phyloP scores from a whole-genome alignment of 2,329 filamentous ascomycete genomes.

The Lecanoromycetidae sp. region DNA sequence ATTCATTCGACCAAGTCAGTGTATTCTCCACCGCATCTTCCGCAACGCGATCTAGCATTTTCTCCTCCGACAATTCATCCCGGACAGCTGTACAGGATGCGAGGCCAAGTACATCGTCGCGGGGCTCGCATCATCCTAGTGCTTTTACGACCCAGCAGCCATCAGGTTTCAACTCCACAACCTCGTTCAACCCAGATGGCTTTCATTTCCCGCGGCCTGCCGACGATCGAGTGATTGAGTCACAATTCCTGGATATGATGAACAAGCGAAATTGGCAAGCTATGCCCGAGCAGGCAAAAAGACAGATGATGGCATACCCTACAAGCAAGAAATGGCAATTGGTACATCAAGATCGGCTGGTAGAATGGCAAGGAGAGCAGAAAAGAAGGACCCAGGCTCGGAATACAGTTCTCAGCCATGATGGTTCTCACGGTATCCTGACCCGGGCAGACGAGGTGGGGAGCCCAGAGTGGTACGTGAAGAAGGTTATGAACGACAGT shows the following conservation, averaged over 20 bases:
- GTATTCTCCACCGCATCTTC: slow-evolving; percentile 50
- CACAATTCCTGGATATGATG: slow-evolving; percentile 89
- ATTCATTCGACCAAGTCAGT: slow-evolving; percentile 53
- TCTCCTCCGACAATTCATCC: slow-evolving; percentile 42
- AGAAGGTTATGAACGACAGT: slow-evolving; percentile 89
- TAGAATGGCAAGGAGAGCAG: slow-evolving; percentile 88
- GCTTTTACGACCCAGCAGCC: slow-evolving; percentile 23
- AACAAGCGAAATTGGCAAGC: slow-evolving; percentile 97
- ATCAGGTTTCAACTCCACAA: slow-evolving; percentile 29
- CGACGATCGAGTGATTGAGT: slow-evolving; percentile 73
- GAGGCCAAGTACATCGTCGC: slow-evolving; percentile 14
- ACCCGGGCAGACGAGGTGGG: slow-evolving; percentile 84
- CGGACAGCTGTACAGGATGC: slow-evolving; percentile 29
- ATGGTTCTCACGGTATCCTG: slow-evolving; percentile 53
- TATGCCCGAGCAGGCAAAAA: slow-evolving; percentile 80
- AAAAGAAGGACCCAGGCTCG: slow-evolving; percentile 68
- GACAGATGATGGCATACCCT: slow-evolving; percentile 94
- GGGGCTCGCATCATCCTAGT: slow-evolving; percentile 19
- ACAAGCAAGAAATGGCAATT: slow-evolving; percentile 95
- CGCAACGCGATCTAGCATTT: slow-evolving; percentile 44
- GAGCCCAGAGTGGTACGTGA: slow-evolving; percentile 95
- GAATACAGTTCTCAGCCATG: slow-evolving; percentile 55
- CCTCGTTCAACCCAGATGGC: slow-evolving; percentile 41
- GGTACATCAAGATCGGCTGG: slow-evolving; percentile 85
- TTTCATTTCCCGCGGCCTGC: slow-evolving; percentile 58